Base-by-base conservation (phyloP, 2,329 filamentous ascomycete genomes). In the Cercospora sp. region DNA sequence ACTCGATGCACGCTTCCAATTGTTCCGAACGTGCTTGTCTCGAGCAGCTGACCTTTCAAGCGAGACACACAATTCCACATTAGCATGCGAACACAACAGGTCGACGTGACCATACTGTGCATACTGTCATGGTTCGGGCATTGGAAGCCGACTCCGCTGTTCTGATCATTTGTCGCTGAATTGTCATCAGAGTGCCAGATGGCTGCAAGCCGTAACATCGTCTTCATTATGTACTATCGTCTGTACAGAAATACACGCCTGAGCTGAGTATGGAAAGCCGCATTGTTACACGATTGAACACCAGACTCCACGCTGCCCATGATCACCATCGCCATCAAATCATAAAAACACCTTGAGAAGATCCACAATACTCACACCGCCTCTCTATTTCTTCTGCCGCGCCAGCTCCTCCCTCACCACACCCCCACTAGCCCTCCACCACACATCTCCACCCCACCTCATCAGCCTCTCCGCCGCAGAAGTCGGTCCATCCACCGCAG, bases 401-500 rank as follows among this genome's bases (percentile, higher is more conserved):
- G 75, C 75, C 65, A 79, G 66, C 70, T 83, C 76, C 73, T 86
- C 84, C 68, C 86, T 81, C 16, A 86, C 88, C 66, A 86, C 87
- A 12, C 89, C 92, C 0, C 94, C 94, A 64, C 88, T 92, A 0
- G 93, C 93, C 73, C 87, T 89, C 89, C 92, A 97, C 95, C 95
- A 99, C 8, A 97, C 87, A 80, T 98, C 94, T 9, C 92, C 93
- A 61, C 93, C 91, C 92, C 94, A 98, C 76, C 93, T 85, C 78
- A 97, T 88, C 69, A 93, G 81, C 62, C 95, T 87, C 83, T 98
- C 95, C 3, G 89, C 88, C 0, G 93, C 91, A 28, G 90, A 90
- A 1, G 87, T 90, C 3, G 93, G 93, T 0, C 92, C 92, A 79
- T 91, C 89, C 51, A 97, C 82, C 3, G 95, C 95, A 1, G 95